Evolutionary conservation across 192 early-diverging fungal species (phyloP).

Genomic region (Radiomyces spectabilis): DNA sequence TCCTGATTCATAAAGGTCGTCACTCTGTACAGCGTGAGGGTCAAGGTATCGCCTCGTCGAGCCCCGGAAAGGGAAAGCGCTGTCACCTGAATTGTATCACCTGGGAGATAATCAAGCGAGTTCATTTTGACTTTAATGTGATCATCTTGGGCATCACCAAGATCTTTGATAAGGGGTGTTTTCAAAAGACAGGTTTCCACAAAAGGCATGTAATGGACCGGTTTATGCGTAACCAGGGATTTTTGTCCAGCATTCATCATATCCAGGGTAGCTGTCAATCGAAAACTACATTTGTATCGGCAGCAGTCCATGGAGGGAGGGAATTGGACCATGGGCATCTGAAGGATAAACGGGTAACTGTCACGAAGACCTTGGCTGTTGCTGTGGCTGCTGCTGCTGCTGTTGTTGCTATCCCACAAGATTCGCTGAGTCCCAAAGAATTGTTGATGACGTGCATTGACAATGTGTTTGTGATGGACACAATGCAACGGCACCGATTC

Average conservation of each 20-base stretch:
- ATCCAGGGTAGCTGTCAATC: background rate
- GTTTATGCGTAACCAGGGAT: background rate
- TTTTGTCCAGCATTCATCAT: background rate
- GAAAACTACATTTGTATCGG: background rate
- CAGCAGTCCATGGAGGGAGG: background rate
- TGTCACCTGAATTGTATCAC: too few species aligned
- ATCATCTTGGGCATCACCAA: too few species aligned
- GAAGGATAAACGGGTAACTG: background rate
- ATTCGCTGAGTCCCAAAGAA: background rate
- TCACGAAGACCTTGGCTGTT: background rate
- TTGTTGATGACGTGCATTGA: background rate
- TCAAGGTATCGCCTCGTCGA: too few species aligned
- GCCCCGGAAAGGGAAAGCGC: too few species aligned
- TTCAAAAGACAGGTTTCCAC: background rate
- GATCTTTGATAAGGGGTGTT: background rate
- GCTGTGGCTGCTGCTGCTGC: too few species aligned
- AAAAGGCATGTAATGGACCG: background rate
- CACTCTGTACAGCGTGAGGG: too few species aligned
- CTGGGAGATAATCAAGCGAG: too few species aligned
- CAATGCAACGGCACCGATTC: slow-evolving; percentile 1
- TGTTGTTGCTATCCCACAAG: slow-evolving; percentile 1
- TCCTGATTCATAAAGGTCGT: too few species aligned
- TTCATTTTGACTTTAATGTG: too few species aligned
- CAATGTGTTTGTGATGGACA: background rate
- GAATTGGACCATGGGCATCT: background rate